Conservation (phyloP, 176 grass and related monocot genomes). For the Dactylis glomerata region DNA sequence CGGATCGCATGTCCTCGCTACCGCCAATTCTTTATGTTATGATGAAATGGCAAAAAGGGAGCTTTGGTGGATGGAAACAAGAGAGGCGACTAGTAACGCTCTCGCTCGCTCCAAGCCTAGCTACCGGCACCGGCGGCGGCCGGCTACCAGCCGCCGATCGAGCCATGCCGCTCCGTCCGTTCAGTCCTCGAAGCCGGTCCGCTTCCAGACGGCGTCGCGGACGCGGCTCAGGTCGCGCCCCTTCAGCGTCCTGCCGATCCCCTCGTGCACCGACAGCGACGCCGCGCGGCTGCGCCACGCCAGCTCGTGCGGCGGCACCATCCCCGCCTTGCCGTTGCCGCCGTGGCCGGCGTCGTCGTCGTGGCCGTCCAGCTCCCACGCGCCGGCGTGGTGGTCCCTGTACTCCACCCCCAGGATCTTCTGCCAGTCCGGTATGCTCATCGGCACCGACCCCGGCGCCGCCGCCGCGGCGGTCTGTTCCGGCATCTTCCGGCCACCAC, state of each 20-base stretch:
- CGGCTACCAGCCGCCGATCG: not conserved
- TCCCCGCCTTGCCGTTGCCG: not conserved
- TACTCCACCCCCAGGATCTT: slow-evolving; percentile 74
- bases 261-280: slow-evolving; percentile 86
- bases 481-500: slow-evolving; percentile 23
- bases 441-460: slow-evolving; percentile 54
- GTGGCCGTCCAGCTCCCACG: slow-evolving; percentile 36
- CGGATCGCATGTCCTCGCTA: not conserved
- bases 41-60: not conserved
- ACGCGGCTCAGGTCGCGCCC: slow-evolving; percentile 90
- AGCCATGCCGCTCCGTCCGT: not conserved
- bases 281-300: slow-evolving; percentile 55
- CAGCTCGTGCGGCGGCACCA: slow-evolving; percentile 89
- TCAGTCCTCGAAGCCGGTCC: slow-evolving; percentile 89
- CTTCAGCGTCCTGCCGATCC: slow-evolving; percentile 87
- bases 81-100: not conserved
- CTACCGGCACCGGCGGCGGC: not conserved
- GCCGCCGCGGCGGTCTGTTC: not conserved
- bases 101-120: slow-evolving; percentile 5
- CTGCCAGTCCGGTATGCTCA: slow-evolving; percentile 89
- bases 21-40: not conserved
- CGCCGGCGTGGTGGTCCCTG: slow-evolving; percentile 26
- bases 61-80: not conserved
- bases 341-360: slow-evolving; percentile 11
- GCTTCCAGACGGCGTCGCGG: slow-evolving; percentile 92